Conservation (phyloP, 2,329 filamentous ascomycete genomes). For the Talaromyces sp. region DNA sequence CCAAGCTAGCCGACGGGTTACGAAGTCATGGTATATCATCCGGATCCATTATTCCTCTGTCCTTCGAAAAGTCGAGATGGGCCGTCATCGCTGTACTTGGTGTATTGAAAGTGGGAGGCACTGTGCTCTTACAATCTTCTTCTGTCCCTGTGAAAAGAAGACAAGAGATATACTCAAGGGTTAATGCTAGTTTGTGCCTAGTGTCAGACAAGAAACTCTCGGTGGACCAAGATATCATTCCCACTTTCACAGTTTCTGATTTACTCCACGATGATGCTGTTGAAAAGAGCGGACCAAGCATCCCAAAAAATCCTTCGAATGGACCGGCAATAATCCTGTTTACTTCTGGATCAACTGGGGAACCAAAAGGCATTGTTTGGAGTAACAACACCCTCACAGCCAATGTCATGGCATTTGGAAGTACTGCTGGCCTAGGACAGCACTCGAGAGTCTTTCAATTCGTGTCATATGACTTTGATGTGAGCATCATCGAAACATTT, state of each 20-base stretch:
- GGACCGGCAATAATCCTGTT: constrained; percentile 3
- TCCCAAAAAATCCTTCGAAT: not conserved
- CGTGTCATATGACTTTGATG: constrained; percentile 25
- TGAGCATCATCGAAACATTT: constrained; percentile 18
- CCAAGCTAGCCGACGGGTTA: constrained; percentile 22
- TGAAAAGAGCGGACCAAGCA: not conserved
- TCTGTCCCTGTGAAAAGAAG: not conserved
- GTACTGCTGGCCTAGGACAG: constrained; percentile 24
- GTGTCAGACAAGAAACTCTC: not conserved
- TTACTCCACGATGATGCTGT: not conserved
- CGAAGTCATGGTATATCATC: constrained; percentile 24
- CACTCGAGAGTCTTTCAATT: constrained; percentile 34
- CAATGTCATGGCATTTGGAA: not conserved
- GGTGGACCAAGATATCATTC: not conserved
- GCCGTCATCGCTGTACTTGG: constrained; percentile 10
- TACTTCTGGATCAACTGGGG: constrained; percentile 42
- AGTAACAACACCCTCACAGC: constrained; percentile 31
- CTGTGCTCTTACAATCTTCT: not conserved
- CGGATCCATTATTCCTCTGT: constrained; percentile 17
- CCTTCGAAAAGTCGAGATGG: constrained; percentile 24
- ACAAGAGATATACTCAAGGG: constrained; percentile 11
- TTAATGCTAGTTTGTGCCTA: constrained; percentile 34
- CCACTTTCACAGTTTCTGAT: not conserved
- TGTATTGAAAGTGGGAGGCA: constrained; percentile 18
- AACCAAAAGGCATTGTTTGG: constrained; percentile 40